These are phyloP conservation scores for Escallonia herrerae DNA, from an alignment of 129 eudicot genomes.

Conservation along the genomic window DNA sequence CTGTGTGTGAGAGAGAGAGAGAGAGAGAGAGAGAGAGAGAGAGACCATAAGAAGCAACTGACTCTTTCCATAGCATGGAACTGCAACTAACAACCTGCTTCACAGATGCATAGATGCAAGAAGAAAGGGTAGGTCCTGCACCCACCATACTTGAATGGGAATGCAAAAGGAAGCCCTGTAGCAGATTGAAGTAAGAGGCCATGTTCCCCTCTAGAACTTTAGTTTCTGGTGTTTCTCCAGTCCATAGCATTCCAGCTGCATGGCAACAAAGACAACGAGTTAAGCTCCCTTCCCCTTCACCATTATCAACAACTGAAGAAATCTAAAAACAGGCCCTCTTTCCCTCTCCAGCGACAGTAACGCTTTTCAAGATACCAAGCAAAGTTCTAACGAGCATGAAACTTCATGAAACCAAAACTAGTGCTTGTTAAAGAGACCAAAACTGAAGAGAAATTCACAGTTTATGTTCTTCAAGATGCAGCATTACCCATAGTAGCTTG, in stretches of 20 bases:
- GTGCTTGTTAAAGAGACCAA: no score
- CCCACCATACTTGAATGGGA: conserved; percentile 73
- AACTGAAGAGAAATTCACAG: no score
- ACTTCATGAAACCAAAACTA: no score
- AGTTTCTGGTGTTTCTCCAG: conserved; percentile 62
- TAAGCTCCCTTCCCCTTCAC: not conserved
- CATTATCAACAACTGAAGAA: not conserved
- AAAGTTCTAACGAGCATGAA: no score
- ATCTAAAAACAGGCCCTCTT: not conserved
- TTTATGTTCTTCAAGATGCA: not conserved
- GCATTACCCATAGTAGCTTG: conserved; percentile 71
- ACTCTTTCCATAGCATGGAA: conserved; percentile 61
- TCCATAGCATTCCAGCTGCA: conserved; percentile 86
- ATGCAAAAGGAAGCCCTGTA: conserved; percentile 82
- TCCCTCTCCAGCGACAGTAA: no score
- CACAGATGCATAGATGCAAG: conserved; percentile 55
- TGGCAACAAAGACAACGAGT: not conserved
- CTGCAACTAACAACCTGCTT: conserved; percentile 79
- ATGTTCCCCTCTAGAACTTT: conserved; percentile 81
- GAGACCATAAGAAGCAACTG: conserved; percentile 78
- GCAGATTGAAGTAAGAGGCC: conserved; percentile 59
- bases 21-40: conserved; percentile 4
- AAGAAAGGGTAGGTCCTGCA: conserved; percentile 77
- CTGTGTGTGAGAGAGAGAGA: not conserved
- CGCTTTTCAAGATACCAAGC: no score